These are phyloP conservation scores for Babesia bovis DNA, from an alignment of 169 alveolate genomes.

Conservation along the genomic window DNA sequence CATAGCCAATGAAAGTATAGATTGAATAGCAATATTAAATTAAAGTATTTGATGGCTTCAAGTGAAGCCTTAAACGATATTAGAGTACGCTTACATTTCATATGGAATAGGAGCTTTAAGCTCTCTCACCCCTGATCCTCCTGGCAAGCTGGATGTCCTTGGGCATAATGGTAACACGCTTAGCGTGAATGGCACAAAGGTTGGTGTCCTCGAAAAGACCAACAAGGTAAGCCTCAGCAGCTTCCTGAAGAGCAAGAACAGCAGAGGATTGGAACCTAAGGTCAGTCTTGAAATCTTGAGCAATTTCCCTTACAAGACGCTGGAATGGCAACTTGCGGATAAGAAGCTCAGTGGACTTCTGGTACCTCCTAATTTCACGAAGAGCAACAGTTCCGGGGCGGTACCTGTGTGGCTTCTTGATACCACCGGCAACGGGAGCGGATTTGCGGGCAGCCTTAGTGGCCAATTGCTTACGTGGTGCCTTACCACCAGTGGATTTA, in stretches of 20 bases:
- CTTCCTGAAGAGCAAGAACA: slow-evolving; percentile 98
- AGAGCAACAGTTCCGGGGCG: slow-evolving; percentile 99
- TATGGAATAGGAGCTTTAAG: slow-evolving; percentile 66
- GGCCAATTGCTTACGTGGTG: slow-evolving; percentile 95
- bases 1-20: too few species aligned
- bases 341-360: slow-evolving; percentile 95
- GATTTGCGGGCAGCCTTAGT: slow-evolving; percentile 95
- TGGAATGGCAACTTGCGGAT: slow-evolving; percentile 98
- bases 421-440: slow-evolving; percentile 90
- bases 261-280: slow-evolving; percentile 98
- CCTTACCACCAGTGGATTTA: slow-evolving; percentile 95
- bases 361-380: slow-evolving; percentile 97
- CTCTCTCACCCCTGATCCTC: slow-evolving; percentile 98
- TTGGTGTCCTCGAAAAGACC: slow-evolving; percentile 99
- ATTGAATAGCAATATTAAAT: too few species aligned
- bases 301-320: slow-evolving; percentile 96
- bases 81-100: slow-evolving; percentile 45
- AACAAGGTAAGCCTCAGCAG: slow-evolving; percentile 98
- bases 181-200: slow-evolving; percentile 99
- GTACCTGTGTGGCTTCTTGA: slow-evolving; percentile 93
- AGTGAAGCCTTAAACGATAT: slow-evolving; percentile 80
- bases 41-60: slow-evolving; percentile 71
- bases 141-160: slow-evolving; percentile 98
- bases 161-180: slow-evolving; percentile 99
- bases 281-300: slow-evolving; percentile 96